phyloP scores from a whole-genome alignment of 176 grass and related monocot genomes.

The Alloteropsis semialata region DNA sequence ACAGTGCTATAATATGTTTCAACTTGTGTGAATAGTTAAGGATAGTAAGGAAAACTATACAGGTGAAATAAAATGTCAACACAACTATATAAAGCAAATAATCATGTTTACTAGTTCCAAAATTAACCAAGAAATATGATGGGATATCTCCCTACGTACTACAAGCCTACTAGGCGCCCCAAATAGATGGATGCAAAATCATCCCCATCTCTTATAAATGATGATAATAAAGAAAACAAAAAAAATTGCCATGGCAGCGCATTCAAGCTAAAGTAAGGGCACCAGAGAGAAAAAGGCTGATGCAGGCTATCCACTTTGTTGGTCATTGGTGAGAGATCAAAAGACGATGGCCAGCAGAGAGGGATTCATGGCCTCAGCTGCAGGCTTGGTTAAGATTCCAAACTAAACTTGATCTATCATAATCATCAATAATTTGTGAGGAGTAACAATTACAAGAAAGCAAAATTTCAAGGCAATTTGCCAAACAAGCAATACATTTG shows the following conservation, averaged over 20 bases:
- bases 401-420: no score
- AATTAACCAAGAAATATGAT: neutral
- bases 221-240: neutral
- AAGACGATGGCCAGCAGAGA: neutral
- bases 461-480: neutral
- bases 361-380: neutral
- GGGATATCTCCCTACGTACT: neutral
- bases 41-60: neutral
- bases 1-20: slow-evolving; percentile 13
- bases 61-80: neutral
- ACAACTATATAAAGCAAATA: neutral
- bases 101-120: neutral
- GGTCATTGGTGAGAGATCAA: neutral
- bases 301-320: no score
- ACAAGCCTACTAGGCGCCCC: neutral
- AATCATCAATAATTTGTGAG: neutral
- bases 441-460: neutral
- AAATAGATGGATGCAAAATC: neutral
- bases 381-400: no score
- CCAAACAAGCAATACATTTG: neutral
- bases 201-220: neutral
- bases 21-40: neutral
- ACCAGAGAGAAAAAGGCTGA: neutral
- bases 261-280: neutral
- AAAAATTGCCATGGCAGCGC: neutral